Conservation (phyloP, 2,329 filamentous ascomycete genomes). For the Alternaria postmessia region DNA sequence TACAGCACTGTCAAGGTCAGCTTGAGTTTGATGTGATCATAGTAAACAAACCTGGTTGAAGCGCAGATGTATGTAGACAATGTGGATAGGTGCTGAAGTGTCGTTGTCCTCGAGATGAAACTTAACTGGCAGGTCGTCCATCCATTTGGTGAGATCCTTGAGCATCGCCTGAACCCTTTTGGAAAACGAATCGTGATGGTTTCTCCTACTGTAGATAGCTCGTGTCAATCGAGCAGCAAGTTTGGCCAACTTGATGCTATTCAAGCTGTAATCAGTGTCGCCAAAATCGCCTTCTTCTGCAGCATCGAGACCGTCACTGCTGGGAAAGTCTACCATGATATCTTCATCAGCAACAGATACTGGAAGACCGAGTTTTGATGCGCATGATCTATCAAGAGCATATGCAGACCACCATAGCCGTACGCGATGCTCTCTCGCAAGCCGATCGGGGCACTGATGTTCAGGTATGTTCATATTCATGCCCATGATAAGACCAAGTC, state of each 20-base stretch:
- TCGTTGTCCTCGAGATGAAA: neutral
- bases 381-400: neutral
- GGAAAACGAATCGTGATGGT: neutral
- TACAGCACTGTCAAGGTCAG: neutral
- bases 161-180: constrained; percentile 1
- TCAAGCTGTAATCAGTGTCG: neutral
- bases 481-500: neutral
- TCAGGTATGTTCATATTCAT: neutral
- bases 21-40: neutral
- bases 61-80: neutral
- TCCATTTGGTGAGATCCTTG: neutral
- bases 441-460: neutral
- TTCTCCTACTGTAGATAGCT: neutral
- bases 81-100: neutral
- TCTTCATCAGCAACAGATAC: neutral
- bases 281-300: neutral
- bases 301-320: neutral
- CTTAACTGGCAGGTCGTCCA: neutral
- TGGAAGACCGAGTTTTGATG: neutral
- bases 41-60: neutral
- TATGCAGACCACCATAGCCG: neutral
- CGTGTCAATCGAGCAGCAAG: neutral
- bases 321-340: neutral
- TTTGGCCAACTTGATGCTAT: neutral
- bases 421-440: neutral